Percentiles rank a stretch among this genome's conserved stretches.
These are phyloP conservation scores for Sisymbrium irio DNA, from an alignment of 345 rosid genomes.

Conservation along the genomic window DNA sequence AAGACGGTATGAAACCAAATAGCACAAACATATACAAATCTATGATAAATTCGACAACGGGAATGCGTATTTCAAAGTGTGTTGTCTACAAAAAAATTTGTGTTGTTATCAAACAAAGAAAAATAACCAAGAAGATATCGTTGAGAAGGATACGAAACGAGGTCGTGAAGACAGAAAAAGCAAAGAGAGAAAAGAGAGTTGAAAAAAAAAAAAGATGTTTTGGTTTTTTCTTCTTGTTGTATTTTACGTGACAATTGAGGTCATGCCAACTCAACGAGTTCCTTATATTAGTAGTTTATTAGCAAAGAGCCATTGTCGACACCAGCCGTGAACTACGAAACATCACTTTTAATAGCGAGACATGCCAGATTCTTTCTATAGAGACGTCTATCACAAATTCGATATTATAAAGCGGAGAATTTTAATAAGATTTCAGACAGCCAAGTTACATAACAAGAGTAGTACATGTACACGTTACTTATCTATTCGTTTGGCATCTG, in stretches of 20 bases:
- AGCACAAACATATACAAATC: background rate
- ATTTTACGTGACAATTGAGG: constrained; percentile 5
- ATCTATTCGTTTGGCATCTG: background rate
- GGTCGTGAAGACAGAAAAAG: background rate
- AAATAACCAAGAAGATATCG: background rate
- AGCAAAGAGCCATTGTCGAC: constrained; percentile 26
- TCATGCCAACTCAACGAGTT: constrained; percentile 14
- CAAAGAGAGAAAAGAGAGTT: background rate
- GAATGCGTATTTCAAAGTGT: background rate
- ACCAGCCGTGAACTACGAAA: constrained; percentile 29
- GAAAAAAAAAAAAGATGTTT: background rate
- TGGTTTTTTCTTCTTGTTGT: constrained; percentile 9
- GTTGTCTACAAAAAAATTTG: background rate
- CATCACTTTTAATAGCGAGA: constrained; percentile 13
- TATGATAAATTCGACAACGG: background rate
- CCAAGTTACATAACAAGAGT: background rate
- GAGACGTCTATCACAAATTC: background rate
- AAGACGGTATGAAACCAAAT: background rate
- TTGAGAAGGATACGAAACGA: constrained; percentile 7
- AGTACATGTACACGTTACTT: background rate
- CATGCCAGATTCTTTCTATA: constrained; percentile 16
- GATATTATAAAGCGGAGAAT: background rate
- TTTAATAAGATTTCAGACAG: background rate
- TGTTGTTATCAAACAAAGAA: background rate
- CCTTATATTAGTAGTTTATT: constrained; percentile 11